Evolutionary conservation across 768 basidiomycete species (phyloP), one percentile per base, ranked within the genome.

Genomic region (Pleurotus djamor): DNA sequence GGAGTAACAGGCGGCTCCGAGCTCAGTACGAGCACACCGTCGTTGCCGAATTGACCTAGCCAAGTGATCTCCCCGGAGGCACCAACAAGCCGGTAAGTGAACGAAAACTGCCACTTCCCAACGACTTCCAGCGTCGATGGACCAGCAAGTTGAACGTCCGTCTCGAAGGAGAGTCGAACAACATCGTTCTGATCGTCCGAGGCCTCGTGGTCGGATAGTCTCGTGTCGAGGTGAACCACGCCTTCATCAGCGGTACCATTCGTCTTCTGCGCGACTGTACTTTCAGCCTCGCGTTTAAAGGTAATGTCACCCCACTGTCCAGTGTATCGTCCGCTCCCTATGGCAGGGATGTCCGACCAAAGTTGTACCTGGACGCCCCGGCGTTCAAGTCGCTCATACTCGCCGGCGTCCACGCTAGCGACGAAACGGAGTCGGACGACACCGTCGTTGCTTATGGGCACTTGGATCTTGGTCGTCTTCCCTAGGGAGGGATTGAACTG

Each of bases 41-140:
- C 77, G 8, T 71, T 71, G 12, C 76, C 75, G 60, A 70, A 79
- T 13, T 69, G 60, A 6, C 82, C 82, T 21, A 83, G 71, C 83
- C 83, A 84, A 54, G 67, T 67, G 45, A 77, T 69, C 52, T 74
- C 66, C 34, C 81, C 81, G 14, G 68, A 68, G 13, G 79, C 67
- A 67, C 80, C 77, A 2, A 75, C 58, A 16, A 85, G 56, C 41
- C 83, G 77, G 65, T 83, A 85, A 0, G 83, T 85, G 67, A 77
- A 81, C 14, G 73, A 73, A 61, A 73, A 79, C 8, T 54, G 55
- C n/a, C 59, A 58, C 12, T 35, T 38, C 48, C 63, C 54, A 12
- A n/a, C 54, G n/a, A 56, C 54, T 4, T 44, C 41, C 21, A 83
- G 81, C 60, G 74, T 80, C 38, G 75, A 83, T 35, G 72, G 69